A percentile compares a stretch with the other conserved stretches of the same genome.
Evolutionary conservation across 2,329 filamentous ascomycete species (phyloP).

Genomic region (Exophiala spinifera): DNA sequence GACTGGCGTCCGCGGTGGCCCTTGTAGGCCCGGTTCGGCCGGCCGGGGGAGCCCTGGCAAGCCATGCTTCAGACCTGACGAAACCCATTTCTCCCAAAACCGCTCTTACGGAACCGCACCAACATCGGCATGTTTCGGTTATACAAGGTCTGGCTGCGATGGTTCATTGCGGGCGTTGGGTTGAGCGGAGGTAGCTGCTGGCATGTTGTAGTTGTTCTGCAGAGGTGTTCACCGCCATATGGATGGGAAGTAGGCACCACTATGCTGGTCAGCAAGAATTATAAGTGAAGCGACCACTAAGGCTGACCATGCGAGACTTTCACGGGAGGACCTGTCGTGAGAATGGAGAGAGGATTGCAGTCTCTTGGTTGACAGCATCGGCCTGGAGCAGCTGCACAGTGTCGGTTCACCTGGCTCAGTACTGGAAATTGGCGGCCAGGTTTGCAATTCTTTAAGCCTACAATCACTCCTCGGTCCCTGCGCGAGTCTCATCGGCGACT

Average conservation of each 20-base stretch:
- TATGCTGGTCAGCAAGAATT: neutral
- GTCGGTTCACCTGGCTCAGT: neutral
- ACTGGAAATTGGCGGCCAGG: slow-evolving; percentile 3
- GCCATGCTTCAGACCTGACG: slow-evolving; percentile 4
- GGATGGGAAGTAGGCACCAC: neutral
- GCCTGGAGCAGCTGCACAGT: neutral
- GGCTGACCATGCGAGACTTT: neutral
- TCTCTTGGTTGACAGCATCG: neutral
- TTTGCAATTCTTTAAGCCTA: neutral
- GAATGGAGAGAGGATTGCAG: too few relatives aligned
- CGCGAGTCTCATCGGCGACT: neutral
- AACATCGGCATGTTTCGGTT: neutral
- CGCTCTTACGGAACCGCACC: slow-evolving; percentile 12
- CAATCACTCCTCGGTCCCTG: neutral
- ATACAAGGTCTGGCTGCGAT: neutral
- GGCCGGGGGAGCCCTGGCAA: neutral
- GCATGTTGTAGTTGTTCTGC: slow-evolving; percentile 12
- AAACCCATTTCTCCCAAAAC: slow-evolving; percentile 8
- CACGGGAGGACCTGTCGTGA: too few relatives aligned
- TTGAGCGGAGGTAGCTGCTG: neutral
- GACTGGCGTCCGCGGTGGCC: slow-evolving; percentile 19
- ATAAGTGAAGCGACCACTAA: neutral
- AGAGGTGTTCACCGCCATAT: slow-evolving; percentile 10
- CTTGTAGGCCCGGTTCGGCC: neutral
- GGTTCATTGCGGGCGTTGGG: neutral